Percentiles rank a stretch among this genome's conserved stretches.
Evolutionary conservation across 306 rosid genomes (phyloP).

Genomic region (Carpinus viminea): DNA sequence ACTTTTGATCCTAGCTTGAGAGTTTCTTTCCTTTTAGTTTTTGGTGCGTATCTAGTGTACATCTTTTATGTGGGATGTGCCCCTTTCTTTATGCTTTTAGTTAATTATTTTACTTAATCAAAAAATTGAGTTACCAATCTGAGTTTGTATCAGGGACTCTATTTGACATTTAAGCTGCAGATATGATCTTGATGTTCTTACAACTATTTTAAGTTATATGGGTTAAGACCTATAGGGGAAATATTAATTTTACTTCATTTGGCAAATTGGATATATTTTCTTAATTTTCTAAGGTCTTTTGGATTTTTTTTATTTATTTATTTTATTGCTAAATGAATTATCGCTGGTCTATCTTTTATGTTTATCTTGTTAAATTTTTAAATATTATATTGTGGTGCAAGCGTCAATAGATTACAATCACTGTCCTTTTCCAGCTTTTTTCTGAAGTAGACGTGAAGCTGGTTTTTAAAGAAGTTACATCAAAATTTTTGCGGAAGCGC

Average conservation of each 20-base stretch:
- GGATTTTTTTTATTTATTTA: background rate
- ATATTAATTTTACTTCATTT: background rate
- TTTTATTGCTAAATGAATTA: background rate
- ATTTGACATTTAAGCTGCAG: background rate
- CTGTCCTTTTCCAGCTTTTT: slow-evolving; percentile 57
- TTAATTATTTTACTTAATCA: background rate
- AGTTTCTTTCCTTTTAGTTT: background rate
- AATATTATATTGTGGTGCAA: background rate
- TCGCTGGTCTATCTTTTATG: background rate
- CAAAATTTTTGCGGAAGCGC: slow-evolving; percentile 78
- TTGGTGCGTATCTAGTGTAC: background rate
- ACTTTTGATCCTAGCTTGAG: background rate
- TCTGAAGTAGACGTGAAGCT: slow-evolving; percentile 96
- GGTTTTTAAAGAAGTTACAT: slow-evolving; percentile 90
- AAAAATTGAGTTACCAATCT: background rate
- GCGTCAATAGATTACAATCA: slow-evolving; percentile 4
- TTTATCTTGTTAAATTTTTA: background rate
- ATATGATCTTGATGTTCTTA: background rate
- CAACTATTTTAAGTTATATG: background rate
- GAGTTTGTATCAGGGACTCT: background rate
- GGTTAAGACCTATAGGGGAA: background rate
- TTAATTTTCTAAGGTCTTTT: background rate
- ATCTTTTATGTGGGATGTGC: background rate
- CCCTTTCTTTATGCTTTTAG: background rate
- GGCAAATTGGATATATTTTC: background rate